Percentiles rank a stretch among this genome's conserved stretches.
Conservation (phyloP, 306 rosid species). For the Prunus mira region DNA sequence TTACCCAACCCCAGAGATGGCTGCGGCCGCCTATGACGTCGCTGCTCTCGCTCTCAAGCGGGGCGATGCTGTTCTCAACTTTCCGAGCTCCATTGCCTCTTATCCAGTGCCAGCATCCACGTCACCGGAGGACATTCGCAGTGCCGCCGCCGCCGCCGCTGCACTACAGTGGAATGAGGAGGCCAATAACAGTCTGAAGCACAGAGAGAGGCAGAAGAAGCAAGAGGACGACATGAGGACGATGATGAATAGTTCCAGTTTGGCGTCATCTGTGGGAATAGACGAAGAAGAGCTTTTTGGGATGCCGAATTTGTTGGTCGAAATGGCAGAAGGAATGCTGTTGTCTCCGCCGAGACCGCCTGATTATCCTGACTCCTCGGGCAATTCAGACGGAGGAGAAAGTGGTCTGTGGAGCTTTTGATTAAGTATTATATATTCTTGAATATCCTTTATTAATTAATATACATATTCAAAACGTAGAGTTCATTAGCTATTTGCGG, state of each 20-base stretch:
- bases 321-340: conserved; percentile 92
- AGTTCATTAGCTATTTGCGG: no score
- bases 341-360: conserved; percentile 73
- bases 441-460: no score
- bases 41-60: conserved; percentile 78
- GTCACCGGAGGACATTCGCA: conserved; percentile 57
- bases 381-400: conserved; percentile 35
- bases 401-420: conserved; percentile 53
- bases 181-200: no score
- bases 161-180: not conserved
- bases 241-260: not conserved
- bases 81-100: conserved; percentile 30
- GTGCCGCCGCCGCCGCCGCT: conserved; percentile 36
- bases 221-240: not conserved
- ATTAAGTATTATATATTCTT: no score
- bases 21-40: conserved; percentile 83
- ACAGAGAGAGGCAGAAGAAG: not conserved
- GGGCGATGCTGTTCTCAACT: conserved; percentile 53
- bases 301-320: conserved; percentile 69
- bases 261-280: conserved; percentile 11
- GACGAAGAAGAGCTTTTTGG: conserved; percentile 81
- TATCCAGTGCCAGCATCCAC: conserved; percentile 58
- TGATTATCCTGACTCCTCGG: conserved; percentile 30
- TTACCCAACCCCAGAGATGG: conserved; percentile 71
- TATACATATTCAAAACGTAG: no score